These are phyloP conservation scores for Auxenochlorella protothecoides DNA, from an alignment of 139 green algal species.

Conservation along the genomic window DNA sequence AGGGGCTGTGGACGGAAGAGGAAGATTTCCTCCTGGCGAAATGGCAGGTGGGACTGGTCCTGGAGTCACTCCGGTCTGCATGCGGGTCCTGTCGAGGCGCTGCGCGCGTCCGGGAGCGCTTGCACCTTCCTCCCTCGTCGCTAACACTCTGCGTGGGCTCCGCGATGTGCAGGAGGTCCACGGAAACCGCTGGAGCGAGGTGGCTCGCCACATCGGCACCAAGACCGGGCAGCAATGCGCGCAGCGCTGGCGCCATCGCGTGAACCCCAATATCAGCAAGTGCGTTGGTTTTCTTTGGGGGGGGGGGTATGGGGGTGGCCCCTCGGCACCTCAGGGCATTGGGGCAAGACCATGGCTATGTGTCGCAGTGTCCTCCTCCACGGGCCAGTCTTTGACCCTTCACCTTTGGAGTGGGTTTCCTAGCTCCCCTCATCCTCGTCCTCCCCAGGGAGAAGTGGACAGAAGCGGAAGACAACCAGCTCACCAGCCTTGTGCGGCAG, in stretches of 20 bases:
- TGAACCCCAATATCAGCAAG: constrained; percentile 73
- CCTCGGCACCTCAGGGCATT: neutral
- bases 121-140: neutral
- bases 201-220: constrained; percentile 59
- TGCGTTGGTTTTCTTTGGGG: neutral
- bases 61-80: no score
- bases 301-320: neutral
- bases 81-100: no score
- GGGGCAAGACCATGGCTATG: neutral
- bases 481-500: constrained; percentile 44
- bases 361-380: neutral
- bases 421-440: neutral
- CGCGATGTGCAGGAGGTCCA: neutral
- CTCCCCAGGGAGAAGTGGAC: constrained; percentile 60
- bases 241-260: constrained; percentile 75
- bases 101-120: no score
- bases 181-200: constrained; percentile 58
- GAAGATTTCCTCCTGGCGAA: constrained; percentile 53
- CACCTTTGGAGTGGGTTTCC: neutral
- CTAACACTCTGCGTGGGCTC: neutral
- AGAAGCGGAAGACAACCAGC: constrained; percentile 45
- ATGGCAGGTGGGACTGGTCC: constrained; percentile 33
- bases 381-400: neutral
- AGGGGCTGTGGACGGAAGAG: constrained; percentile 42
- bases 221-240: constrained; percentile 77